Evolutionary conservation across 495 filamentous ascomycete species (phyloP), one percentile per base, ranked within the genome.

Genomic region (Aspergillus panamensis): DNA sequence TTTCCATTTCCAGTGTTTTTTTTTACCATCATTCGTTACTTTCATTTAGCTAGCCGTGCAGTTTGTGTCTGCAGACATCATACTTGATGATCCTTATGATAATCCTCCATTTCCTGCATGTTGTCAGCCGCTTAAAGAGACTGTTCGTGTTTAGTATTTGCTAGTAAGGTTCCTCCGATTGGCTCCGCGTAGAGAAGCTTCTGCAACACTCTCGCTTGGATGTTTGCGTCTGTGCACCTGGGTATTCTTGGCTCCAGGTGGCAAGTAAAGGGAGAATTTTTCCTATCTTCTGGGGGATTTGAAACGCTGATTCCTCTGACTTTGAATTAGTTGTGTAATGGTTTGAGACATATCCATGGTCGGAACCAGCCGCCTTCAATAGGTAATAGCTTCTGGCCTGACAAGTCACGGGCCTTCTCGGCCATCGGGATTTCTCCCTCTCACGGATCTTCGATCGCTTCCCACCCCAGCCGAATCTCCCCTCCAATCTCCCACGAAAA

Each of bases 21-120:
- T 20, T 54, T 33, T 50, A 44, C 8, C 42, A 35, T n/a, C 51
- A 35, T 47, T 60, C 51, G 25, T 58, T 58, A 51, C 40, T 44
- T 59, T 52, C 17, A 14, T 55, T 30, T 43, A 47, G 48, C 21
- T 35, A 48, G 52, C 42, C n/a, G 17, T 43, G 37, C 30, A 47
- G 30, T 51, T 40, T 31, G 29, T 53, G 43, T 60, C 33, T 43
- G 40, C 32, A 25, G 51, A 64, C 51, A 58, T 59, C 55, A 50
- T 51, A 59, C 7, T 55, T 57, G 53, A 64, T 64, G 64, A 64
- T 56, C 35, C 52, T 63, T 51, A 66, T 55, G 64, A 66, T 45
- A 47, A 58, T 62, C 48, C 16, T 47, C 50, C 33, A 49, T 61
- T 59, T 52, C 62, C 44, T 35, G 33, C 42, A 55, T 35, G 14